A percentile compares a stretch with the other conserved stretches of the same genome.
Conservation (phyloP, 371 early-diverging fungal genomes). For the Rhizopus microsporus region DNA sequence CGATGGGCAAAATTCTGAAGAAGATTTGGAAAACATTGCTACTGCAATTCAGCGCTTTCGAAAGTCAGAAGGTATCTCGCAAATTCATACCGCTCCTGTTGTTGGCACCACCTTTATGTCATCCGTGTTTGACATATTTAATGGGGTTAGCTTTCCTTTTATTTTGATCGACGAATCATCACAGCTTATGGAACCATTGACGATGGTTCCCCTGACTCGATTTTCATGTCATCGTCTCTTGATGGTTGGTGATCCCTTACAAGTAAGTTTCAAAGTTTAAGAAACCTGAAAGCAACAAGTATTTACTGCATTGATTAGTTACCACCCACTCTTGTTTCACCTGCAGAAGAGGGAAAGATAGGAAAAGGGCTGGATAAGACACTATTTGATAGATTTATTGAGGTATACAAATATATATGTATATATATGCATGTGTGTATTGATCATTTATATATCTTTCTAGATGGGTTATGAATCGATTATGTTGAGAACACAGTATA, state of each 20-base stretch:
- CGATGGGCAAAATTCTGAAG: slow-evolving; percentile 53
- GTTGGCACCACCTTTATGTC: slow-evolving; percentile 84
- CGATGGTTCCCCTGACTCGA: slow-evolving; percentile 76
- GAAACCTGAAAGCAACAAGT: neutral
- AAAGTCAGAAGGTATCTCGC: slow-evolving; percentile 50
- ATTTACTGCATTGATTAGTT: slow-evolving; percentile 51
- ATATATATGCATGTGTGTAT: neutral
- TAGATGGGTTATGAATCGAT: slow-evolving; percentile 40
- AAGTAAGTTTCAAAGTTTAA: slow-evolving; percentile 22
- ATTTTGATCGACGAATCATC: slow-evolving; percentile 90
- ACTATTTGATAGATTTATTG: slow-evolving; percentile 79
- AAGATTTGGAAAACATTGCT: slow-evolving; percentile 58
- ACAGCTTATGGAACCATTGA: slow-evolving; percentile 87
- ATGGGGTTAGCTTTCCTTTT: slow-evolving; percentile 59
- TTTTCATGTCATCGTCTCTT: slow-evolving; percentile 67
- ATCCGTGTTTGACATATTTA: slow-evolving; percentile 71
- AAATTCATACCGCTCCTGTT: slow-evolving; percentile 58
- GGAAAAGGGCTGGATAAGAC: slow-evolving; percentile 80
- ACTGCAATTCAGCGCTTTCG: slow-evolving; percentile 68
- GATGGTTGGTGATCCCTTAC: slow-evolving; percentile 91
- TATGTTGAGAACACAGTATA: slow-evolving; percentile 84
- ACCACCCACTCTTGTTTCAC: slow-evolving; percentile 76
- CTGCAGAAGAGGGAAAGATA: slow-evolving; percentile 34
- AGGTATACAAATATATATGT: slow-evolving; percentile 14
- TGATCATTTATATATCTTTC: neutral